Evolutionary conservation across 139 green algal genomes (phyloP).

Genomic region (Coccomyxa sp.): DNA sequence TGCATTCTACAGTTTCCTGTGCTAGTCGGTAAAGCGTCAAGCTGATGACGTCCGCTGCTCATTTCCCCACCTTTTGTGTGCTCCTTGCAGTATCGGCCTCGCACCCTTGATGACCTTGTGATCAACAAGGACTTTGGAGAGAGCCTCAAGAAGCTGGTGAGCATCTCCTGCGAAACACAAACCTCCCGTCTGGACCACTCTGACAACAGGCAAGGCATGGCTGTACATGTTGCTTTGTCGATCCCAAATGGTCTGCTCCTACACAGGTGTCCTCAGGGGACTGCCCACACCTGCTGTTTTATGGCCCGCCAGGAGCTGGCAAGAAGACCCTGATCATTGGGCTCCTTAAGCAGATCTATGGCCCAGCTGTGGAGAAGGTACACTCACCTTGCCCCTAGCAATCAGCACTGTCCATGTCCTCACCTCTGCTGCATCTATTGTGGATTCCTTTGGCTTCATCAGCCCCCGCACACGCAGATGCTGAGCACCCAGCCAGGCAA

Average conservation of each 20-base stretch:
- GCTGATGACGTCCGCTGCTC: background rate
- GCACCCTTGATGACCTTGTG: conserved; percentile 75
- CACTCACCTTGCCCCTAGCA: background rate
- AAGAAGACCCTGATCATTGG: conserved; percentile 96
- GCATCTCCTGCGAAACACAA: background rate
- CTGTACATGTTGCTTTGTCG: background rate
- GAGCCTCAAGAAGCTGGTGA: conserved; percentile 86
- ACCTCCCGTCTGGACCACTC: background rate
- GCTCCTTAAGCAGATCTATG: conserved; percentile 90
- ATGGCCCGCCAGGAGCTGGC: conserved; percentile 88
- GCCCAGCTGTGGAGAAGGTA: conserved; percentile 88
- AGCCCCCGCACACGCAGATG: background rate
- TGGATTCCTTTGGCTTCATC: background rate
- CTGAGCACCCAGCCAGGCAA: background rate
- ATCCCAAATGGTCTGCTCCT: background rate
- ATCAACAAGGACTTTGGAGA: conserved; percentile 68
- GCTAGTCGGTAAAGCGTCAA: background rate
- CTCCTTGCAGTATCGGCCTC: conserved; percentile 77
- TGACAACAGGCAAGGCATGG: background rate
- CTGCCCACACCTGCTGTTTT: conserved; percentile 95
- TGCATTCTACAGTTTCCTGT: background rate
- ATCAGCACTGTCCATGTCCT: too few species aligned
- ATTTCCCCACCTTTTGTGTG: background rate
- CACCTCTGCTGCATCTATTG: too few species aligned
- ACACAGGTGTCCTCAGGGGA: conserved; percentile 77